phyloP scores from a whole-genome alignment of 805 yeast genomes.

The Sugiyamaella mastotermitis region DNA sequence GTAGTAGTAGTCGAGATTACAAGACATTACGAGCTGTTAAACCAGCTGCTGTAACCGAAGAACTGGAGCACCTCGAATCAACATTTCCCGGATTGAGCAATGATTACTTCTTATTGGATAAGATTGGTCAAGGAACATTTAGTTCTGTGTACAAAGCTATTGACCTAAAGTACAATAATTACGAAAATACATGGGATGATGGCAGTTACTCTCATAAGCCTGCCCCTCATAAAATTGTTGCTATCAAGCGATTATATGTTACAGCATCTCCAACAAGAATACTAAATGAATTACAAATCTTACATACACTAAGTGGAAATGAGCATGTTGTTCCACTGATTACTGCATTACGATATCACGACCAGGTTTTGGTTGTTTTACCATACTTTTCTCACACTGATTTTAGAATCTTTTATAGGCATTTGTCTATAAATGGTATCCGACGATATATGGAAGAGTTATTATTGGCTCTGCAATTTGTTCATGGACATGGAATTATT shows the following conservation, averaged over 20 bases:
- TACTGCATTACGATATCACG: conserved; percentile 81
- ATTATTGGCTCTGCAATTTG: conserved; percentile 65
- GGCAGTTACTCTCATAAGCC: conserved; percentile 4
- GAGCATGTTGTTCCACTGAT: conserved; percentile 79
- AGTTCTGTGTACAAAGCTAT: conserved; percentile 58
- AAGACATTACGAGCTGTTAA: no score
- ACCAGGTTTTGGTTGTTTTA: conserved; percentile 81
- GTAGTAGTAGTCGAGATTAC: no score
- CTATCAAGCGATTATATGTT: conserved; percentile 87
- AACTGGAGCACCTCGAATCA: conserved; percentile 22
- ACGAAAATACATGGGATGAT: conserved; percentile 27
- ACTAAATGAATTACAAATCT: conserved; percentile 74
- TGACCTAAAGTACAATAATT: conserved; percentile 37
- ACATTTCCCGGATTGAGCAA: conserved; percentile 49
- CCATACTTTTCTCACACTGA: conserved; percentile 72
- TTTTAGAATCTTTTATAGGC: conserved; percentile 68
- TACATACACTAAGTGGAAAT: conserved; percentile 35
- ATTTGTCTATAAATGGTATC: conserved; percentile 72
- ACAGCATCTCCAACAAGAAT: conserved; percentile 93
- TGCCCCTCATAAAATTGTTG: conserved; percentile 45
- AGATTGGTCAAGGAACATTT: conserved; percentile 64
- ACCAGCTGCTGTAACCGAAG: no score
- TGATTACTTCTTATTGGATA: conserved; percentile 46
- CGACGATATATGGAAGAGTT: conserved; percentile 75
- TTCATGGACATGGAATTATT: conserved; percentile 71